Evolutionary conservation across 257 asterid genomes (phyloP).

Genomic region (Osmanthus fragrans): DNA sequence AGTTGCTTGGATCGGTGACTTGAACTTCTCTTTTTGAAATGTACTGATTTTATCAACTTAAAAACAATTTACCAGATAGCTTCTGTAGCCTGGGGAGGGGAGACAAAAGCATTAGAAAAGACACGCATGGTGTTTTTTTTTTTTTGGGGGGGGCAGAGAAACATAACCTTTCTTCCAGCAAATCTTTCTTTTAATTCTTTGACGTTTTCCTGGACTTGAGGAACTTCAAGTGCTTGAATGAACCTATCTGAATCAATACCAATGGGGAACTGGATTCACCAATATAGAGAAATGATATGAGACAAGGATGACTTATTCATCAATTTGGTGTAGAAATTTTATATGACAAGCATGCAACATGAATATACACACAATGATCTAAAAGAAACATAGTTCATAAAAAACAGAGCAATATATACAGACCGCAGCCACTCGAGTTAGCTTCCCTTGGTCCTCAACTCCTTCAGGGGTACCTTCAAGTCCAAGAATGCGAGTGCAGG

Average conservation of each 20-base stretch:
- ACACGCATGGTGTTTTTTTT: too few species aligned
- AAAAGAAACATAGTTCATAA: slow-evolving; percentile 21
- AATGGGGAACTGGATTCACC: slow-evolving; percentile 70
- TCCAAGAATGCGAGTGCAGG: slow-evolving; percentile 94
- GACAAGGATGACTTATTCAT: slow-evolving; percentile 13
- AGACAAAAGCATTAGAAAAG: too few species aligned
- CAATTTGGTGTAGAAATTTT: slow-evolving; percentile 17
- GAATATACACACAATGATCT: not conserved
- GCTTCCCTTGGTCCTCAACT: slow-evolving; percentile 95
- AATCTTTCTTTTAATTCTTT: slow-evolving; percentile 74
- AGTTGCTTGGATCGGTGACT: slow-evolving; percentile 1
- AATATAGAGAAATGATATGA: slow-evolving; percentile 24
- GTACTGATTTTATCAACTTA: not conserved
- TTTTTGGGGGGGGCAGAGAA: not conserved
- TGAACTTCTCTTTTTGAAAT: not conserved
- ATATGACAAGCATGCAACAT: slow-evolving; percentile 19
- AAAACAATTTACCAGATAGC: slow-evolving; percentile 8
- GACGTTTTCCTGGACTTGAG: slow-evolving; percentile 60
- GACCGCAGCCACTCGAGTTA: slow-evolving; percentile 98
- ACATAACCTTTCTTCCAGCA: slow-evolving; percentile 80
- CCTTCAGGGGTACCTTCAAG: slow-evolving; percentile 98
- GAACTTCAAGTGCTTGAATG: slow-evolving; percentile 70
- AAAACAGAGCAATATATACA: slow-evolving; percentile 23
- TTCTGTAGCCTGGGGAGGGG: not conserved
- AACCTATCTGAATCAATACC: slow-evolving; percentile 94